phyloP scores from a whole-genome alignment of 805 yeast genomes.

The Starmerella bacillaris region DNA sequence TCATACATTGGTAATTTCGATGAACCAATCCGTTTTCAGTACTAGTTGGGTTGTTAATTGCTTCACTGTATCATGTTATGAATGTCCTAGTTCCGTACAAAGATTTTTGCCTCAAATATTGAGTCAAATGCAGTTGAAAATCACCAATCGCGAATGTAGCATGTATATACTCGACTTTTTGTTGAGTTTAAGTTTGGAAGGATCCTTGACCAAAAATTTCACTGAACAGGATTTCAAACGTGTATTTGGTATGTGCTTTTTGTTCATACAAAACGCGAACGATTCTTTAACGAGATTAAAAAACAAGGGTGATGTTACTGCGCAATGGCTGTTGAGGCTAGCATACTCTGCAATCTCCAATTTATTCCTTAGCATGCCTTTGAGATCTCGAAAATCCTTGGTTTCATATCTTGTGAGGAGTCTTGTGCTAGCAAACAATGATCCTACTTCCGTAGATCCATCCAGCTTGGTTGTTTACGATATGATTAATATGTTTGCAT shows the following conservation, averaged over 20 bases:
- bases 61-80: conserved; percentile 62
- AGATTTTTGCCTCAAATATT: conserved; percentile 50
- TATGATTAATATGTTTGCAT: conserved; percentile 47
- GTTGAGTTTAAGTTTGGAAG: conserved; percentile 45
- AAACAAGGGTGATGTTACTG: conserved; percentile 22
- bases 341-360: conserved; percentile 51
- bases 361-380: conserved; percentile 51
- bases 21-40: conserved; percentile 44
- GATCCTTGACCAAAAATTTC: conserved; percentile 49
- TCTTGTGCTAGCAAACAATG: conserved; percentile 28
- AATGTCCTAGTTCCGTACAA: conserved; percentile 54
- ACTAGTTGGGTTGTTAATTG: conserved; percentile 64
- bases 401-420: conserved; percentile 47
- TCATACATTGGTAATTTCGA: conserved; percentile 38
- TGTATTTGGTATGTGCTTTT: conserved; percentile 69
- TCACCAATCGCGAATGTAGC: conserved; percentile 49
- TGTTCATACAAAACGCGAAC: conserved; percentile 52
- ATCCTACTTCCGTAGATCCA: conserved; percentile 26
- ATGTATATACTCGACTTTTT: conserved; percentile 64
- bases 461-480: conserved; percentile 50
- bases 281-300: conserved; percentile 24
- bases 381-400: conserved; percentile 39
- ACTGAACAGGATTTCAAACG: conserved; percentile 60
- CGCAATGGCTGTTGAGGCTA: conserved; percentile 42
- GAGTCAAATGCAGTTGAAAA: conserved; percentile 54